Conservation (phyloP, 768 basidiomycete genomes). For the Leccinum sublutescens region DNA sequence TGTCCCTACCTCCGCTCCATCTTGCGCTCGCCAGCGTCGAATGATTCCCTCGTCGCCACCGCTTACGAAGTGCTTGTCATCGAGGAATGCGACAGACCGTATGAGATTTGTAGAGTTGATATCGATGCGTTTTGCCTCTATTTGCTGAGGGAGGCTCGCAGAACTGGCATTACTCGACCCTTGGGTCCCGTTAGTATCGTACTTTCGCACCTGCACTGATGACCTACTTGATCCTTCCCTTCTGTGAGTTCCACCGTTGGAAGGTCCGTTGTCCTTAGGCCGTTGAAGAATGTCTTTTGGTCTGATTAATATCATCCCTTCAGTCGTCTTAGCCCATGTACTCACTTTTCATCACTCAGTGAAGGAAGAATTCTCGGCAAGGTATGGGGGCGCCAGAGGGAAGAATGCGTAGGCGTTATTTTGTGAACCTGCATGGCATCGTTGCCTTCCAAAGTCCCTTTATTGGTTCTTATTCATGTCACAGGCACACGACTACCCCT, state of each 20-base stretch:
- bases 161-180: background rate
- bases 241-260: background rate
- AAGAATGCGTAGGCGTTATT: background rate
- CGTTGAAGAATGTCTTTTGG: background rate
- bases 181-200: background rate
- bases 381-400: background rate
- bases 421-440: background rate
- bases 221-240: background rate
- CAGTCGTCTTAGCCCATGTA: background rate
- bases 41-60: background rate
- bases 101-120: background rate
- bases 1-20: background rate
- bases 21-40: background rate
- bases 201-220: background rate
- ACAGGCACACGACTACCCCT: background rate
- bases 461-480: background rate
- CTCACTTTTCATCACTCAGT: background rate
- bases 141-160: background rate
- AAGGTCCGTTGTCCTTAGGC: background rate
- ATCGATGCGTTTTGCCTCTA: background rate
- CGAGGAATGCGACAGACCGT: background rate
- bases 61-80: background rate
- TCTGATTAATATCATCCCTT: background rate
- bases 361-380: background rate
- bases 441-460: background rate